Evolutionary conservation across 495 filamentous ascomycete genomes (phyloP), one percentile per base, ranked within the genome.

Genomic region (Tuber melanosporum): DNA sequence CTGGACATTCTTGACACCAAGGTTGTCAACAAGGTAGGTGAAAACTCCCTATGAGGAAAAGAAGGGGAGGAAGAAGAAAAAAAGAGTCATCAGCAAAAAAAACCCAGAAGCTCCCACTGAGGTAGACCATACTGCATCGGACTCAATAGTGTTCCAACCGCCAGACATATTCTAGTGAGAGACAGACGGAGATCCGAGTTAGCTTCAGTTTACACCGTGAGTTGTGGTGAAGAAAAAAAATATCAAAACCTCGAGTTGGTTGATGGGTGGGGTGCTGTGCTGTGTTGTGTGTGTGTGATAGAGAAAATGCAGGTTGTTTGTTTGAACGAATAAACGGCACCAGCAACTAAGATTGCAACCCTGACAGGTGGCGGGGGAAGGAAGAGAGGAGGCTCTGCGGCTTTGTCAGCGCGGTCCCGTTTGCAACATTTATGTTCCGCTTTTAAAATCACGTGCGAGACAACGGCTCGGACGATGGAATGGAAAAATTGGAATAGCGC

Each of bases 1-100:
- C 85, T 99, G 95, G 10, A 98, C 92, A 83, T 93, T 90, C 83
- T 93, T 91, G 47, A 94, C 94, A 49, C 96, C 95, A 66, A 99
- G 91, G 78, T 92, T 93, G 80, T 97, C 92, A 80, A 94, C 88
- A 71, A 99, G 89, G 83, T 93, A 96, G 76, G 96, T 99, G 86
- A 99, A 99, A 80, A 99, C 93, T 82, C 95, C 95, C 95, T 97
- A 77, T 72, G 81, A 77, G 66, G 77, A 74, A 71, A 57, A 57
- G 44, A 42, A 73, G 62, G 73, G 52, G 22, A 12, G 12, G 12
- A 57, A 57, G 20, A 22, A 78, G 74, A 70, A 75, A 43, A 66
- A 39, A 69, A 69, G 76, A 45, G 71, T 71, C 22, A 52, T 17
- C 70, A 77, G 73, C 41, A 32, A 39, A 36, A 32, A 49, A 72